A percentile compares a stretch with the other conserved stretches of the same genome.
Conservation (phyloP, 2,329 filamentous ascomycete species). For the Lasiodiplodia citricola region DNA sequence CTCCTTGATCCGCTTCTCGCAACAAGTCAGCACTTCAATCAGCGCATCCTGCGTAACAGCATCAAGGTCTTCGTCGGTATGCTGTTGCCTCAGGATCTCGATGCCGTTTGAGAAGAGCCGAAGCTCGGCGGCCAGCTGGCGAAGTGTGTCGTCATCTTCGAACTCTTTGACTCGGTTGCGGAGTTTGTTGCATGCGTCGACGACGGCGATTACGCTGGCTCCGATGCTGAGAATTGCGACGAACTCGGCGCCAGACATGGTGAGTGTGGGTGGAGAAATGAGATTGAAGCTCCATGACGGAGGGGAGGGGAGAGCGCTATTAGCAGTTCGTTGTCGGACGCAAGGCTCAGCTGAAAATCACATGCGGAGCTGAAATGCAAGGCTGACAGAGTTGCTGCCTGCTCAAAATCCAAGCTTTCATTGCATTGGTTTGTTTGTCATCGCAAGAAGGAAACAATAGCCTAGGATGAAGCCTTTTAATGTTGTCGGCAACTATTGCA, state of each 20-base stretch:
- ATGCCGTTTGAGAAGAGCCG: neutral
- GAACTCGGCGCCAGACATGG: neutral
- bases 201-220: neutral
- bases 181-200: neutral
- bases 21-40: neutral
- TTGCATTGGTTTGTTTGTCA: too few species aligned
- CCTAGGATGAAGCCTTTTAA: too few species aligned
- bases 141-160: neutral
- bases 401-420: too few species aligned
- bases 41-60: neutral
- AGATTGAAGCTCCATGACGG: neutral
- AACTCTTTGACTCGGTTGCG: neutral
- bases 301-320: neutral
- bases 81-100: neutral
- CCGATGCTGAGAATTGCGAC: neutral
- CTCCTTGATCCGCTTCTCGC: neutral
- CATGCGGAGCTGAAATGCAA: too few species aligned
- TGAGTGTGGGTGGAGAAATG: neutral
- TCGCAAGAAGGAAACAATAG: too few species aligned
- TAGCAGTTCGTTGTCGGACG: too few species aligned
- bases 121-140: neutral
- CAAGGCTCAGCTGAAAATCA: too few species aligned
- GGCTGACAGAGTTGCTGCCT: too few species aligned
- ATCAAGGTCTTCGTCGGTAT: neutral
- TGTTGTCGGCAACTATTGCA: too few species aligned